Conservation (phyloP, 139 green algal genomes). For the Haematococcus sp. region DNA sequence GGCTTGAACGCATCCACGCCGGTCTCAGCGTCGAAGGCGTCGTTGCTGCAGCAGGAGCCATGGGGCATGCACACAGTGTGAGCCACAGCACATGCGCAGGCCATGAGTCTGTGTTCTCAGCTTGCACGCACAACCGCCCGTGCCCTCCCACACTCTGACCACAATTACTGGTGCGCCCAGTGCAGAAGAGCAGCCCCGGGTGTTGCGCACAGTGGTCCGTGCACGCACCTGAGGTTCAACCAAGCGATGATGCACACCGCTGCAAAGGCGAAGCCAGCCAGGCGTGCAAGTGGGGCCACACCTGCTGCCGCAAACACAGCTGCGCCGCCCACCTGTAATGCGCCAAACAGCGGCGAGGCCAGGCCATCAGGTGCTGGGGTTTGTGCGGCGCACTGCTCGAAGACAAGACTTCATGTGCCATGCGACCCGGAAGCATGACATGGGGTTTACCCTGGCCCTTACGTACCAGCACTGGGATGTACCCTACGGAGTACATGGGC, state of each 20-base stretch:
- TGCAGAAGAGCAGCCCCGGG: too few relatives aligned
- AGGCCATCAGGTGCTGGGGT: background rate
- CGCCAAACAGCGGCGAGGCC: background rate
- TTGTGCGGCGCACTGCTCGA: background rate
- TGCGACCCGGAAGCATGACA: background rate
- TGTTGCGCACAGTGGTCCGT: background rate
- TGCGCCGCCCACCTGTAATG: constrained; percentile 63
- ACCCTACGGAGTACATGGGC: constrained; percentile 91
- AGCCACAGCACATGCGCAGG: background rate
- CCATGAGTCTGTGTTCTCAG: background rate
- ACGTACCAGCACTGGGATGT: constrained; percentile 81
- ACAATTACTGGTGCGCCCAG: too few relatives aligned
- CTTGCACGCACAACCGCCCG: background rate
- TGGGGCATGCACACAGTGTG: background rate
- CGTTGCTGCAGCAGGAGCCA: constrained; percentile 74
- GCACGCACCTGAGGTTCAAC: constrained; percentile 88
- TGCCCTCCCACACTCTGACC: background rate
- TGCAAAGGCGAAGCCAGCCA: constrained; percentile 48
- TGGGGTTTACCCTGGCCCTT: background rate
- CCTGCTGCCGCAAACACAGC: constrained; percentile 55
- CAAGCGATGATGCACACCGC: constrained; percentile 86
- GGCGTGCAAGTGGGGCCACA: constrained; percentile 25
- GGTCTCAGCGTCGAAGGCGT: constrained; percentile 90
- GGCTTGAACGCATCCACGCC: constrained; percentile 88
- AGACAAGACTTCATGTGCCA: background rate